Evolutionary conservation across 2,329 filamentous ascomycete species (phyloP), one percentile per base, ranked within the genome.

Genomic region (Colletotrichum musicola): DNA sequence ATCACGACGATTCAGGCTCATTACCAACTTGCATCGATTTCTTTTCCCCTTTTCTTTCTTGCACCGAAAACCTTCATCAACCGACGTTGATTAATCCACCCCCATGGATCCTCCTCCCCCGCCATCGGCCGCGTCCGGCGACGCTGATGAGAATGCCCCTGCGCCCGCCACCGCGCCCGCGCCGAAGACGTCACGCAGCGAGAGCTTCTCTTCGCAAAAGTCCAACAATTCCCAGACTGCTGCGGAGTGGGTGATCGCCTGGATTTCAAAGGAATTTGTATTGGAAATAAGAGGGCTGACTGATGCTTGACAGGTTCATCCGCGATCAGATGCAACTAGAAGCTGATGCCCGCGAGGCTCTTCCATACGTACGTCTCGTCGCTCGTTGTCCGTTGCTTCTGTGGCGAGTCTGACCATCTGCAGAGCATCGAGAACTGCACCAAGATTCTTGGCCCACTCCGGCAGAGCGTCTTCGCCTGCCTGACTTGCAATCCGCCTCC

Each of bases 401-500:
- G 10, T 13, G 18, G 13, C 30, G 9, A 13, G 16, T 7, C 68
- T 70, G 27, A 70, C 60, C 16, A 16, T 16, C 3, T 16, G 25
- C 72, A 97, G 93, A 95, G 96, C 81, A 98, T 98, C 77, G 93
- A 97, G 74, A 91, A 90, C 54, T 99, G 96, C 81, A 98, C 96
- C 55, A 92, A 94, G 73, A 89, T 92, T n/a, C 90, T 98, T 30
- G 96, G 96, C 0, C 87, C 94, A 7, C 85, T 99, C 16, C 92
- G 94, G 61, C 96, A 99, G 79, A 92, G 87, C 53, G 88, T 98
- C 20, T 99, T 97, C 75, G 93, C 96, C 50, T 99, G 96, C 74
- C 81, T 98, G 53, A 98, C 95, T 12, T 99, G 96, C 84, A 97
- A 94, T 71, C 94, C 96, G 9, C 89, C 93, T 9, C 92, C 94